Evolutionary conservation across 176 grass and related monocot species (phyloP).

Genomic region (Rhipidocladum racemiflorum): DNA sequence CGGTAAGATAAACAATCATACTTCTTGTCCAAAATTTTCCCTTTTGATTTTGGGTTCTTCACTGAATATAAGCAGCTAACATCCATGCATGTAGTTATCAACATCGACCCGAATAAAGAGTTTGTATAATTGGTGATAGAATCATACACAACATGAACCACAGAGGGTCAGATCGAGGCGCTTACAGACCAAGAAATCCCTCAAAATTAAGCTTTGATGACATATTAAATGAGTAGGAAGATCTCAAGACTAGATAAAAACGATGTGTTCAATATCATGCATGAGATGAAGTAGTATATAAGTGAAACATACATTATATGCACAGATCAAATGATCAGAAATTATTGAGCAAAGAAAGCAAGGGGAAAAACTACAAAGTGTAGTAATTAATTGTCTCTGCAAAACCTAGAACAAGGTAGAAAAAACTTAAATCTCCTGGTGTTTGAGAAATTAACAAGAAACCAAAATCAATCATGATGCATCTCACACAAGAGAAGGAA

Average conservation of each 20-base stretch:
- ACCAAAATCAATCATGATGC: not conserved
- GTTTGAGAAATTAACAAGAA: not conserved
- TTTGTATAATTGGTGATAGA: not conserved
- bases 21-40: not conserved
- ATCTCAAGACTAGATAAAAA: not conserved
- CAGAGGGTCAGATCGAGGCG: too few species aligned
- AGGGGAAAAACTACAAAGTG: not conserved
- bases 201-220: too few species aligned
- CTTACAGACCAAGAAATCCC: not conserved
- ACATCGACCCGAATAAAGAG: not conserved
- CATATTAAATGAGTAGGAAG: not conserved
- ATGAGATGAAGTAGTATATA: not conserved
- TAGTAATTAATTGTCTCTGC: not conserved
- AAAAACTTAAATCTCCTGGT: not conserved
- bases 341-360: not conserved
- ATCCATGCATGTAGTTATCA: not conserved
- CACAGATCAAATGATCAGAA: not conserved
- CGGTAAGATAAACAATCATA: not conserved
- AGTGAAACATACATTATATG: not conserved
- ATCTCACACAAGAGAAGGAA: not conserved
- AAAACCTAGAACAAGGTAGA: slow-evolving; percentile 7
- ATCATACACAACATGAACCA: not conserved
- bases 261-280: not conserved
- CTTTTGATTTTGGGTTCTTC: not conserved
- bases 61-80: not conserved